Percentiles rank a stretch among this genome's conserved stretches.
These are phyloP conservation scores for Neurospora sp. DNA, from an alignment of 495 filamentous ascomycete genomes.

Conservation along the genomic window DNA sequence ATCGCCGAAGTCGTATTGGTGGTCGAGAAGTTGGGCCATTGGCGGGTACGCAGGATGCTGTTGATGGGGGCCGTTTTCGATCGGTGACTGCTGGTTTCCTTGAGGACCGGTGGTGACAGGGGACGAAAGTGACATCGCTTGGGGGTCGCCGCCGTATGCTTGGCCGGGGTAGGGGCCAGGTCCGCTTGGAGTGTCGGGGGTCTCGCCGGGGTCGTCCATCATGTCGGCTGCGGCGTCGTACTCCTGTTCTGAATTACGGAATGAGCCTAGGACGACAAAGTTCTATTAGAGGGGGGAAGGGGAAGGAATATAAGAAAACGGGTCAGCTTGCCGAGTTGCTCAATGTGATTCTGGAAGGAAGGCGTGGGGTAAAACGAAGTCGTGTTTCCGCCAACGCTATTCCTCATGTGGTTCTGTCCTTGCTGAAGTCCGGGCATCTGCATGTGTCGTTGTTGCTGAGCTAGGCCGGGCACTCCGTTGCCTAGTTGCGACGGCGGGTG, in stretches of 20 bases:
- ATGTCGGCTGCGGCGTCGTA: slow-evolving; percentile 95
- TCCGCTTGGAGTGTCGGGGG: slow-evolving; percentile 53
- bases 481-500: slow-evolving; percentile 20
- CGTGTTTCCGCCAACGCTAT: slow-evolving; percentile 21
- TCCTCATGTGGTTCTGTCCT: slow-evolving; percentile 19
- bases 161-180: slow-evolving; percentile 56
- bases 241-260: slow-evolving; percentile 88
- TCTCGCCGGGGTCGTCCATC: slow-evolving; percentile 65
- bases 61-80: slow-evolving; percentile 21
- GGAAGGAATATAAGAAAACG: slow-evolving; percentile 41
- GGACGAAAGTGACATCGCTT: slow-evolving; percentile 31
- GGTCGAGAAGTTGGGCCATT: slow-evolving; percentile 65
- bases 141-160: slow-evolving; percentile 34
- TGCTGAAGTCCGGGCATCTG: slow-evolving; percentile 32
- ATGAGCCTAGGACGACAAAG: slow-evolving; percentile 77
- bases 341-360: slow-evolving; percentile 82
- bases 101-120: slow-evolving; percentile 29
- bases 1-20: slow-evolving; percentile 69
- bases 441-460: slow-evolving; percentile 30
- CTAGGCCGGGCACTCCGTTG: slow-evolving; percentile 36
- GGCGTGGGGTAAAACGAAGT: slow-evolving; percentile 65
- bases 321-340: slow-evolving; percentile 93
- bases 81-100: slow-evolving; percentile 23
- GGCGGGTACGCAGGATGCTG: slow-evolving; percentile 39
- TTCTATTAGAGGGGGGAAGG: slow-evolving; percentile 44